Base-by-base conservation (phyloP, 371 early-diverging fungal genomes). In the Mortierella sp. region DNA sequence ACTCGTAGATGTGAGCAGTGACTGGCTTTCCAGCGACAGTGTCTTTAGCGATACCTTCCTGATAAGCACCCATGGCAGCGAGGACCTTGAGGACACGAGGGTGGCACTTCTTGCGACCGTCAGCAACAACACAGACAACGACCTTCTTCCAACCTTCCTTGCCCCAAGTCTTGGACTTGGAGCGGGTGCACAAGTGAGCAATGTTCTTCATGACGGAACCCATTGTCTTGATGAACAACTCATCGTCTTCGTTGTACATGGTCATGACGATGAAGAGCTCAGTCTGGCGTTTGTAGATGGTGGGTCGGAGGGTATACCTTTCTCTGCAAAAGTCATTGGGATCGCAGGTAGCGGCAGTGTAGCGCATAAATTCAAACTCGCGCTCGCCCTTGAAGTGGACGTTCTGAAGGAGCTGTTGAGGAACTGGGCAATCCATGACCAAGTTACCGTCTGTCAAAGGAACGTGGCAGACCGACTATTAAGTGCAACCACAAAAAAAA, bases 1-100 rank as follows among this genome's bases (percentile, higher is more conserved):
- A 94, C 88, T 96, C 96, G 72, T 92, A 96, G 43, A 96, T 71
- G 78, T 95, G 96, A 5, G 94, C 95, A 75, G 87, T 83, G 10
- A 90, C 91, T 3, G 87, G 84, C 51, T 89, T 87, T 28, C 89
- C 88, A 39, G 87, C 81, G 14, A 92, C 90, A 54, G 84, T 79
- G 28, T 85, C 86, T 59, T 90, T 89, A 43, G 89, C 89, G 51
- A 96, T 76, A 16, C 94, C 95, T 45, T 93, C 92, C 66, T 92
- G 92, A 77, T 90, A 93, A 0, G 86, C 87, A 16, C 93, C 93
- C 89, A 92, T 89, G 11, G 91, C 85, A 0, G 89, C 86, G n/a
- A 93, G 69, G 1, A 88, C 86, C 66, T 86, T 84, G 70, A 89
- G 71, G 1, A 90, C 89, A 3, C 87, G 75, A 5, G 85, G 84